Percentiles rank a stretch among this genome's conserved stretches.
Evolutionary conservation across 2,329 filamentous ascomycete species (phyloP).

Genomic region (Colletotrichum navitas): DNA sequence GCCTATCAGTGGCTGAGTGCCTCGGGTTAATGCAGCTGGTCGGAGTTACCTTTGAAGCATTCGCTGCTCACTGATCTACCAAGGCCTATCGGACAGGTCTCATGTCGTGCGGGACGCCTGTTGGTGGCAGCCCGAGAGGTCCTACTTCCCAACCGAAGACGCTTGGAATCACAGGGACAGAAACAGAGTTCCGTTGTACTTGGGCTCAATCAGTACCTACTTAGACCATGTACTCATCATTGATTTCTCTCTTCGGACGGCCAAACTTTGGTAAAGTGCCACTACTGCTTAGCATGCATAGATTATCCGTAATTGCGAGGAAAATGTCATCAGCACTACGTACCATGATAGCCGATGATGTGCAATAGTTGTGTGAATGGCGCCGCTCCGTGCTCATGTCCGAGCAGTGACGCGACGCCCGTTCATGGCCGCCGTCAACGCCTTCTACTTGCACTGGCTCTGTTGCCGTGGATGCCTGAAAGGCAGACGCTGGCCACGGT

Average conservation of each 20-base stretch:
- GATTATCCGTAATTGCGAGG: constrained; percentile 6
- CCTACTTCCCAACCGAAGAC: constrained; percentile 2
- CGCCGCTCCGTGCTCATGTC: constrained; percentile 28
- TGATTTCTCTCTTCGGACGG: neutral
- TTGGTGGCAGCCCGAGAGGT: constrained; percentile 32
- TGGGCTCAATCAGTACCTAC: constrained; percentile 57
- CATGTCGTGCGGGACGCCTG: constrained; percentile 31
- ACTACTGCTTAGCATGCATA: constrained; percentile 12
- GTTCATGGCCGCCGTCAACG: constrained; percentile 36
- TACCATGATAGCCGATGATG: constrained; percentile 15
- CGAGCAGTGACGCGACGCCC: constrained; percentile 29
- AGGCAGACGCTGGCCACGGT: constrained; percentile 7
- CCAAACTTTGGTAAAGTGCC: constrained; percentile 1
- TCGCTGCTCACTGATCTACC: constrained; percentile 16
- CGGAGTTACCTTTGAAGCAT: constrained; percentile 37
- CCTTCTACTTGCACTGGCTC: constrained; percentile 27
- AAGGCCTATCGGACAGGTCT: constrained; percentile 25
- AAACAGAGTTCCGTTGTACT: neutral
- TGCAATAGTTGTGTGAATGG: constrained; percentile 37
- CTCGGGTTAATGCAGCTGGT: constrained; percentile 42
- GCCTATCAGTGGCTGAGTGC: constrained; percentile 41
- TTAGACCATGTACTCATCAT: constrained; percentile 42
- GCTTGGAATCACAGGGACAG: neutral
- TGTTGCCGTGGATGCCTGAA: constrained; percentile 21
- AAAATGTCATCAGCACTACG: constrained; percentile 6